Evolutionary conservation across 768 basidiomycete genomes (phyloP).

Genomic region (Lepiota venenata): DNA sequence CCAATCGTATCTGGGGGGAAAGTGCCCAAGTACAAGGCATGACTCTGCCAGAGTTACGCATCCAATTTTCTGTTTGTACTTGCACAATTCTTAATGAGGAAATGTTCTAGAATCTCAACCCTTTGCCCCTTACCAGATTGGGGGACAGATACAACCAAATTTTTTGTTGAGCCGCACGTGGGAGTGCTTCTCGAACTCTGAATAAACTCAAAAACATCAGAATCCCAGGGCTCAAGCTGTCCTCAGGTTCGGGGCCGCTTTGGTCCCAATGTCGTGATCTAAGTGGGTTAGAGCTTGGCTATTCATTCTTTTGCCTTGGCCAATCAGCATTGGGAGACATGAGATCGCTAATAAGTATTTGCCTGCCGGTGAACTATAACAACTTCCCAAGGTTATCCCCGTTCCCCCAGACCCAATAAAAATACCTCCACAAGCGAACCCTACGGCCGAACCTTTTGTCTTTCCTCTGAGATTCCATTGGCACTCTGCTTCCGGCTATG

Average conservation of each 20-base stretch:
- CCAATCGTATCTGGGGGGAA: neutral
- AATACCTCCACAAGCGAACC: neutral
- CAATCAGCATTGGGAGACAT: conserved; percentile 2
- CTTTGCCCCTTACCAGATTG: neutral
- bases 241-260: neutral
- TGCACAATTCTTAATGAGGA: neutral
- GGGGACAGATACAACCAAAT: neutral
- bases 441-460: neutral
- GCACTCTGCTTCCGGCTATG: conserved; percentile 11
- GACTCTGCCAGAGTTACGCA: neutral
- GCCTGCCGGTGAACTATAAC: neutral
- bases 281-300: neutral
- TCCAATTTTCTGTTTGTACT: neutral
- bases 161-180: neutral
- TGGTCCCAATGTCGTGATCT: conserved; percentile 5
- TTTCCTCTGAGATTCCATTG: neutral
- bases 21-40: neutral
- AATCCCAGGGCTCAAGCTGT: conserved; percentile 4
- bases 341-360: conserved; percentile 11
- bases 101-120: neutral
- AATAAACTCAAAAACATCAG: conserved; percentile 8
- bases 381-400: conserved; percentile 5
- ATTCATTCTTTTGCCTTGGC: neutral
- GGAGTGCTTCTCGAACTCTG: conserved; percentile 1
- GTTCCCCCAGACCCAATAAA: neutral